Percentiles rank a stretch among this genome's conserved stretches.
phyloP scores from a whole-genome alignment of 371 early-diverging fungal genomes.

The Rhizopus arrhizus region DNA sequence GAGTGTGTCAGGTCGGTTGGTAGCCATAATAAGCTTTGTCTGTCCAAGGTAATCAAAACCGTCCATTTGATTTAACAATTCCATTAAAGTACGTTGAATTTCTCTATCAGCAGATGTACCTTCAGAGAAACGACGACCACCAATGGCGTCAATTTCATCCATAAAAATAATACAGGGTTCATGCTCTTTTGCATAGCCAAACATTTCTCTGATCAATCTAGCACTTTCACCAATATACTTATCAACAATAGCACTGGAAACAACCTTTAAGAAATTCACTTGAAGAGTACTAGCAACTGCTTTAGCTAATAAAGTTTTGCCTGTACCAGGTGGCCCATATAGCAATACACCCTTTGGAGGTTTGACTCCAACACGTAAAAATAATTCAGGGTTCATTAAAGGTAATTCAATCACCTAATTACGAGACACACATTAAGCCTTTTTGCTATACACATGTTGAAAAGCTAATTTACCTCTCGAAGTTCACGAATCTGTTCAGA shows the following conservation, averaged over 20 bases:
- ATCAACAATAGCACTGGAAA: conserved; percentile 98
- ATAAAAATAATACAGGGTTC: conserved; percentile 99
- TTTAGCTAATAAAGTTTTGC: conserved; percentile 89
- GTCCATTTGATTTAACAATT: conserved; percentile 99
- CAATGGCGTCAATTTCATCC: conserved; percentile 99
- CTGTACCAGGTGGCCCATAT: conserved; percentile 99
- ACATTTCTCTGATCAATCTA: conserved; percentile 98
- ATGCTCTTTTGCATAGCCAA: conserved; percentile 98
- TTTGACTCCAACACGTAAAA: conserved; percentile 97
- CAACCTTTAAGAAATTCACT: conserved; percentile 97
- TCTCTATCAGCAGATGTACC: conserved; percentile 99
- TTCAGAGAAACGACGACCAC: conserved; percentile 98
- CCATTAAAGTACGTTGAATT: conserved; percentile 99
- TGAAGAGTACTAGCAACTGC: conserved; percentile 98
- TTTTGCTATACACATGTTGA: no score
- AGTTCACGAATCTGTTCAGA: conserved; percentile 98
- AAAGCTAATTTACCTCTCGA: conserved; percentile 74
- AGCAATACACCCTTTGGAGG: conserved; percentile 97
- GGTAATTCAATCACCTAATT: conserved; percentile 93
- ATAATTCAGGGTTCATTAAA: conserved; percentile 98
- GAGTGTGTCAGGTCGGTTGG: conserved; percentile 98
- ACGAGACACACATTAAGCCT: no score
- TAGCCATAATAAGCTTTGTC: conserved; percentile 99
- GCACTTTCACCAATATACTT: conserved; percentile 99
- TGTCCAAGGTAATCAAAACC: conserved; percentile 96